A percentile compares a stretch with the other conserved stretches of the same genome.
phyloP scores from a whole-genome alignment of 208 protist genomes.

The Leishmania arabica region DNA sequence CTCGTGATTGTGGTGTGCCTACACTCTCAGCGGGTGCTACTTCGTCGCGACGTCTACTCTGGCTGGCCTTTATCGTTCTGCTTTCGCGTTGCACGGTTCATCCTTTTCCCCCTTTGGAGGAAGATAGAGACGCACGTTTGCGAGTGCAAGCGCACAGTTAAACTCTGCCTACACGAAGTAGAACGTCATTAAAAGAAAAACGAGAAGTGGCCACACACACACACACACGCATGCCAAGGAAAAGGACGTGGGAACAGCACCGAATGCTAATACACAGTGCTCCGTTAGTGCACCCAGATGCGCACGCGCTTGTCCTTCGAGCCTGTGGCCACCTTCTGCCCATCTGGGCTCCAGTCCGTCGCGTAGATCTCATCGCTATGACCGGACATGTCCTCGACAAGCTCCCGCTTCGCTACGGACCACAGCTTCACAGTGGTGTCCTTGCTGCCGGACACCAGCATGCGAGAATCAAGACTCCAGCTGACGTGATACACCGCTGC shows the following conservation, averaged over 20 bases:
- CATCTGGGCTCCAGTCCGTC: slow-evolving; percentile 98
- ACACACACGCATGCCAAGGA: background rate
- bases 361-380: slow-evolving; percentile 98
- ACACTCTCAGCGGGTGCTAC: background rate
- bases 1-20: background rate
- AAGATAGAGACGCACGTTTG: background rate
- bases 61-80: background rate
- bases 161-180: slow-evolving; percentile 3
- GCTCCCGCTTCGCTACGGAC: slow-evolving; percentile 91
- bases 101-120: background rate
- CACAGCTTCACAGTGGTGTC: slow-evolving; percentile 98
- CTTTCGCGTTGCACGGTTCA: background rate
- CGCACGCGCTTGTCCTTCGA: slow-evolving; percentile 96
- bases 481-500: slow-evolving; percentile 97
- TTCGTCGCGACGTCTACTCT: background rate
- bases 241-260: background rate
- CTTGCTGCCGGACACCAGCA: slow-evolving; percentile 95
- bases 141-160: background rate
- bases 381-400: slow-evolving; percentile 96
- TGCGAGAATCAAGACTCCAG: slow-evolving; percentile 95
- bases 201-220: background rate
- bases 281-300: slow-evolving; percentile 86
- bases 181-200: background rate
- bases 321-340: slow-evolving; percentile 94
- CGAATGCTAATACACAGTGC: background rate